These are phyloP conservation scores for Phenoliferia sp. DNA, from an alignment of 1,284 basidiomycete species.

Conservation along the genomic window DNA sequence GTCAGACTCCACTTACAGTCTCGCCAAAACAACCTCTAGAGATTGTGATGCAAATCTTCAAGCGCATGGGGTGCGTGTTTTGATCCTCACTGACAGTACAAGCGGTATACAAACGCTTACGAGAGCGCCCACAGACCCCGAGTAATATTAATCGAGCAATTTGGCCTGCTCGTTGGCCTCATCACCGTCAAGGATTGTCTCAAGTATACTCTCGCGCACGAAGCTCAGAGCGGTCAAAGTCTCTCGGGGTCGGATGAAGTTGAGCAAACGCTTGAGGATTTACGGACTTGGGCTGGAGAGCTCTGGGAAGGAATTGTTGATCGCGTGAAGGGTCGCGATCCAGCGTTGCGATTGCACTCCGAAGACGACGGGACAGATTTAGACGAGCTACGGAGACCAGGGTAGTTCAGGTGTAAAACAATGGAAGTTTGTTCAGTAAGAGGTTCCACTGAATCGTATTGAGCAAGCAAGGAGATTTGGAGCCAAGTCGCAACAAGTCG, in stretches of 20 bases:
- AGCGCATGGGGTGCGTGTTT: constrained; percentile 81
- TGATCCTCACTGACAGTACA: neutral
- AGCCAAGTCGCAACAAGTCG: too few species aligned
- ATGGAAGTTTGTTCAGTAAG: too few species aligned
- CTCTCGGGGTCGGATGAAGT: constrained; percentile 31
- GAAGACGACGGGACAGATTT: neutral
- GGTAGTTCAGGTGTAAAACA: too few species aligned
- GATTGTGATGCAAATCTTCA: constrained; percentile 93
- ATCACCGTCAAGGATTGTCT: constrained; percentile 96
- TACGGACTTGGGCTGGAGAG: constrained; percentile 26
- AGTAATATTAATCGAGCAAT: constrained; percentile 84
- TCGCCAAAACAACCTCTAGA: constrained; percentile 90
- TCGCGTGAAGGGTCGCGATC: neutral
- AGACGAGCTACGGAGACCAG: neutral
- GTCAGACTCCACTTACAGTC: constrained; percentile 83
- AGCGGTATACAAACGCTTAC: constrained; percentile 10
- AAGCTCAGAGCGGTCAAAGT: constrained; percentile 6
- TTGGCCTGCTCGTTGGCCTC: constrained; percentile 75
- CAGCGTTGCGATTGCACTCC: neutral
- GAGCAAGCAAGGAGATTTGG: too few species aligned
- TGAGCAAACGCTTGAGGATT: constrained; percentile 38
- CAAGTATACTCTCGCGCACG: constrained; percentile 33
- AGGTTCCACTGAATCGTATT: too few species aligned
- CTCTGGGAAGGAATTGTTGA: neutral
- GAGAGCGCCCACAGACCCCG: constrained; percentile 60